phyloP scores from a whole-genome alignment of 352 stramenopile genomes.

The Globisporangium recalcitrans region DNA sequence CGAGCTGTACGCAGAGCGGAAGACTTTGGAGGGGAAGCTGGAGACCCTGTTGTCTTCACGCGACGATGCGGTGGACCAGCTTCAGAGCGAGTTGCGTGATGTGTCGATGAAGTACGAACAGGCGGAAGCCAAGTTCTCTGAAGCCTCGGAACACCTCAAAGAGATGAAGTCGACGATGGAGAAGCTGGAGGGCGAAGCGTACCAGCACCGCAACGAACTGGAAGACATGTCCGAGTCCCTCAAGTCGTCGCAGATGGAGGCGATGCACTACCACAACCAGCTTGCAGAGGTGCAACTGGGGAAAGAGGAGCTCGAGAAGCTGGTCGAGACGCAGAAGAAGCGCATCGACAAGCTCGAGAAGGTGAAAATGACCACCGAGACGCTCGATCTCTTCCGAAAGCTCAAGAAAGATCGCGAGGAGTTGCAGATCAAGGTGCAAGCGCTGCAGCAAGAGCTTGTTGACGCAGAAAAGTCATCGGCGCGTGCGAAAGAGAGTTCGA shows the following conservation, averaged over 20 bases:
- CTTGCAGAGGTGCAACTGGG: slow-evolving; percentile 32
- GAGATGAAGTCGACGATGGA: slow-evolving; percentile 40
- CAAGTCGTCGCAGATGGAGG: slow-evolving; percentile 51
- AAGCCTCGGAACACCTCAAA: slow-evolving; percentile 22
- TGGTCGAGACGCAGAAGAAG: slow-evolving; percentile 47
- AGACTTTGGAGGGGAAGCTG: slow-evolving; percentile 22
- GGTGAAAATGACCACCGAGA: slow-evolving; percentile 81
- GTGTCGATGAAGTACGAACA: slow-evolving; percentile 27
- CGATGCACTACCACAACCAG: slow-evolving; percentile 44
- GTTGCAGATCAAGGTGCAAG: slow-evolving; percentile 40
- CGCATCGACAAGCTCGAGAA: slow-evolving; percentile 78
- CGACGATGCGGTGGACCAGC: slow-evolving; percentile 25
- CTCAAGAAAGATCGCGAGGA: slow-evolving; percentile 54
- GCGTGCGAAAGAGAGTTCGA: slow-evolving; percentile 9
- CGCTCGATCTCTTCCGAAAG: slow-evolving; percentile 60
- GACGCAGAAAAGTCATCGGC: background rate
- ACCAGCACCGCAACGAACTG: slow-evolving; percentile 38
- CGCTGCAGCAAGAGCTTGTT: slow-evolving; percentile 26
- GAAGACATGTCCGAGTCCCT: slow-evolving; percentile 48
- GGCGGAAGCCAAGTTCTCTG: slow-evolving; percentile 13
- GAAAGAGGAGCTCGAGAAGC: slow-evolving; percentile 40
- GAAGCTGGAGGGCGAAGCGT: slow-evolving; percentile 46
- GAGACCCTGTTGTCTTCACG: slow-evolving; percentile 25
- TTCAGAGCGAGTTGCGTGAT: slow-evolving; percentile 24
- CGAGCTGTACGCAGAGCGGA: slow-evolving; percentile 27